A percentile compares a stretch with the other conserved stretches of the same genome.
Evolutionary conservation across 495 filamentous ascomycete species (phyloP).

Genomic region (Penicillium goetzii): DNA sequence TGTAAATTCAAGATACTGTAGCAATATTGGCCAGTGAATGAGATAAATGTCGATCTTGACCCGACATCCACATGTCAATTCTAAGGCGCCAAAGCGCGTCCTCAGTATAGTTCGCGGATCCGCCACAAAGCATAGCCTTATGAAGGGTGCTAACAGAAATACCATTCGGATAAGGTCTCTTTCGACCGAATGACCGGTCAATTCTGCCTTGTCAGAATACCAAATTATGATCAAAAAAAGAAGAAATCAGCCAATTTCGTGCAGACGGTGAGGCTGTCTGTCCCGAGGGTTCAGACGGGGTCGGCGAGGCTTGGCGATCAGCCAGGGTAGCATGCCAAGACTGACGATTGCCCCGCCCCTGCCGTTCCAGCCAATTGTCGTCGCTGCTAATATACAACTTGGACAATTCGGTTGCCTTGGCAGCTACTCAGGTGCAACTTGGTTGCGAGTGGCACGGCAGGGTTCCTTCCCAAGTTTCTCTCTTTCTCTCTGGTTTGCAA

Average conservation of each 20-base stretch:
- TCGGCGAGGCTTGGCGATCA: slow-evolving; percentile 16
- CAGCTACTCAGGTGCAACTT: not conserved
- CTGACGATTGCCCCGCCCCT: not conserved
- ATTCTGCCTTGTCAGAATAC: not conserved
- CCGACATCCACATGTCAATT: not conserved
- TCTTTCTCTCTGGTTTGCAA: not conserved
- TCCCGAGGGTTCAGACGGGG: not conserved
- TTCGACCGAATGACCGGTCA: not conserved
- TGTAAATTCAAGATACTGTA: not conserved
- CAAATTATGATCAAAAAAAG: not conserved
- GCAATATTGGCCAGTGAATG: not conserved
- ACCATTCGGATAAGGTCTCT: not conserved
- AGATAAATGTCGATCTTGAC: not conserved
- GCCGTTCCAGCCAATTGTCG: slow-evolving; percentile 4
- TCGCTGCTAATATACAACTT: not conserved
- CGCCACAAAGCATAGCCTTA: not conserved
- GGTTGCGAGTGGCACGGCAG: not conserved
- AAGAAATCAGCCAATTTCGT: not conserved
- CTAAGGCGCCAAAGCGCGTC: not conserved
- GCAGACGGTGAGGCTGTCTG: not conserved
- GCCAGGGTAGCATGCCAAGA: slow-evolving; percentile 19
- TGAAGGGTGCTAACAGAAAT: not conserved
- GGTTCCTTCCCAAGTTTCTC: not conserved
- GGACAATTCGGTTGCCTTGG: slow-evolving; percentile 3
- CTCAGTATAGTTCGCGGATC: not conserved